phyloP scores from a whole-genome alignment of 305 asterid genomes.

The Withania somnifera region DNA sequence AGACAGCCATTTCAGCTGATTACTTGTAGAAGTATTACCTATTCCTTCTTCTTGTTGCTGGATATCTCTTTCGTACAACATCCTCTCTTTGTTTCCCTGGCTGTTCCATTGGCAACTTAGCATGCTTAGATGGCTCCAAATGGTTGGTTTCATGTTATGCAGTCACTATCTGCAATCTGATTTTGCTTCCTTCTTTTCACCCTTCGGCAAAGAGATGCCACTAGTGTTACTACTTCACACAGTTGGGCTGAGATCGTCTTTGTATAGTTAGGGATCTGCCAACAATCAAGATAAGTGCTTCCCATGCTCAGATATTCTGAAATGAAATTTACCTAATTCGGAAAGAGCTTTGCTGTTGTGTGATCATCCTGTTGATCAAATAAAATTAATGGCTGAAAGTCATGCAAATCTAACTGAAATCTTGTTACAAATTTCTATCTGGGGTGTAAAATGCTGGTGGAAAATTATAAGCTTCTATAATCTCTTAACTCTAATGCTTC shows the following conservation, averaged over 20 bases:
- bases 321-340: not conserved
- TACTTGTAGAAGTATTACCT: not conserved
- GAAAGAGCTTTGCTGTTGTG: not conserved
- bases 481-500: not conserved
- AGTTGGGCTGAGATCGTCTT: not conserved
- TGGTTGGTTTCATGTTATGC: not conserved
- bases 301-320: not conserved
- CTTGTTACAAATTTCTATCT: not conserved
- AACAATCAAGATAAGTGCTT: not conserved
- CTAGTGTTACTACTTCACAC: not conserved
- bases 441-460: not conserved
- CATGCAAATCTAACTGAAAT: not conserved
- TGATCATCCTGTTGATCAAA: not conserved
- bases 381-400: not conserved
- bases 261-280: not conserved
- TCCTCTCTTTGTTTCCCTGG: too few species aligned
- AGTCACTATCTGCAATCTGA: not conserved
- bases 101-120: not conserved
- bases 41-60: too few species aligned
- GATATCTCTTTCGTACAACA: too few species aligned
- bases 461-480: not conserved
- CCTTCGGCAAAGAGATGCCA: not conserved
- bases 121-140: not conserved
- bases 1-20: not conserved
- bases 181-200: not conserved